Evolutionary conservation across 73 alveolate genomes (phyloP).

Genomic region (Blepharisma stoltei): DNA sequence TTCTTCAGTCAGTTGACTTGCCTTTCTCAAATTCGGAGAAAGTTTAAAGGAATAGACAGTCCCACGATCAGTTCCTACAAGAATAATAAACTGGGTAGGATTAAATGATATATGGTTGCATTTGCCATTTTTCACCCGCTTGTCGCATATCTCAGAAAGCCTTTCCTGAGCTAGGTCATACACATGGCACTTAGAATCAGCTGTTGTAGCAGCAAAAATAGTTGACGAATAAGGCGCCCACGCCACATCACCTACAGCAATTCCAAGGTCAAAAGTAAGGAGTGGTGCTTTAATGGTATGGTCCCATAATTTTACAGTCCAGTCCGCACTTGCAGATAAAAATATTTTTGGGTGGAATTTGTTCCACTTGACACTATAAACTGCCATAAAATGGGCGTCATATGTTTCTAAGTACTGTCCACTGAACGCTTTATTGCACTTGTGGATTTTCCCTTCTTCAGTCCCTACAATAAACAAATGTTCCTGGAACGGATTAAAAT

Average conservation of each 20-base stretch:
- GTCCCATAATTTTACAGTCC: conserved; percentile 99
- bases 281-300: conserved; percentile 83
- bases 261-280: conserved; percentile 95
- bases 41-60: conserved; percentile 76
- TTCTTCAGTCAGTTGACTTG: not conserved
- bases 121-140: conserved; percentile 72
- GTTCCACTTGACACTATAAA: conserved; percentile 97
- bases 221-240: conserved; percentile 99
- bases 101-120: conserved; percentile 86
- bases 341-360: conserved; percentile 97
- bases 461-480: conserved; percentile 99
- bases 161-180: conserved; percentile 85
- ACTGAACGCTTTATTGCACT: conserved; percentile 97
- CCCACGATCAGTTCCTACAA: conserved; percentile 91
- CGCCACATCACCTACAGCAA: conserved; percentile 98
- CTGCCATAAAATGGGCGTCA: conserved; percentile 92
- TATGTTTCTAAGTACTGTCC: conserved; percentile 67
- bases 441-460: conserved; percentile 99
- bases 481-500: conserved; percentile 90
- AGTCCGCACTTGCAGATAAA: conserved; percentile 96
- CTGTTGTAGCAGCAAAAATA: conserved; percentile 89
- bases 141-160: conserved; percentile 72
- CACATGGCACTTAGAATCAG: conserved; percentile 77
- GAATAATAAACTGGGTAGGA: conserved; percentile 75
- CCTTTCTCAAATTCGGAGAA: conserved; percentile 38